These are phyloP conservation scores for Coemansia aciculifera DNA, from an alignment of 192 early-diverging fungal species.

Conservation along the genomic window DNA sequence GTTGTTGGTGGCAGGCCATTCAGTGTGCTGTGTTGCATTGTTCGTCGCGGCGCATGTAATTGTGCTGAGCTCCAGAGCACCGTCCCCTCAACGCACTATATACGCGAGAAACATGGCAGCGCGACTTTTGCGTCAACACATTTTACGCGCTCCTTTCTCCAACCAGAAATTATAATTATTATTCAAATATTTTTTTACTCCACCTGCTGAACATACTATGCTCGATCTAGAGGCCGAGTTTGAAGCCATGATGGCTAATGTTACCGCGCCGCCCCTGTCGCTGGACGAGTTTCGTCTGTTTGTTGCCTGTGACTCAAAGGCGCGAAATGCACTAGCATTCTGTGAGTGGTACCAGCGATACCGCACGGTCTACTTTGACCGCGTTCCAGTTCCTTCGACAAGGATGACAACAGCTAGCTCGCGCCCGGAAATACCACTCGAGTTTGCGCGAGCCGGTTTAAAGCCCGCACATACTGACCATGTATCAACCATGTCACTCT, in stretches of 20 bases:
- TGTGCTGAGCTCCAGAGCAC: neutral
- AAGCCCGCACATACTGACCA: neutral
- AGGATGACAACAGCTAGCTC: conserved; percentile 11
- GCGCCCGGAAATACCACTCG: conserved; percentile 11
- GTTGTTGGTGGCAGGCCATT: neutral
- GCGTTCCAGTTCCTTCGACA: conserved; percentile 3
- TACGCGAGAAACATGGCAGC: neutral
- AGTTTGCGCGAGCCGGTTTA: neutral
- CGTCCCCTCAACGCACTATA: neutral
- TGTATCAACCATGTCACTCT: conserved; percentile 20
- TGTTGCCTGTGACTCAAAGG: conserved; percentile 25
- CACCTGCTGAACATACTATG: neutral
- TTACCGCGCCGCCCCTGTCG: conserved; percentile 40
- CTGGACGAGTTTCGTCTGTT: conserved; percentile 44
- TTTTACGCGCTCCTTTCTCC: neutral
- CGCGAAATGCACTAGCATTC: conserved; percentile 42
- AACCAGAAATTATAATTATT: neutral
- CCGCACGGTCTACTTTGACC: conserved; percentile 44
- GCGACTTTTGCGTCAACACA: neutral
- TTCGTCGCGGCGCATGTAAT: neutral
- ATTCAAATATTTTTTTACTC: neutral
- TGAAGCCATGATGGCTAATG: conserved; percentile 46
- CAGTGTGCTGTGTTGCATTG: neutral
- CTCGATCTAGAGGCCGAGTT: conserved; percentile 20
- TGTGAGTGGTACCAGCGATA: conserved; percentile 52